A percentile compares a stretch with the other conserved stretches of the same genome.
Evolutionary conservation across 305 asterid genomes (phyloP).

Genomic region (Fraxinus sp.): DNA sequence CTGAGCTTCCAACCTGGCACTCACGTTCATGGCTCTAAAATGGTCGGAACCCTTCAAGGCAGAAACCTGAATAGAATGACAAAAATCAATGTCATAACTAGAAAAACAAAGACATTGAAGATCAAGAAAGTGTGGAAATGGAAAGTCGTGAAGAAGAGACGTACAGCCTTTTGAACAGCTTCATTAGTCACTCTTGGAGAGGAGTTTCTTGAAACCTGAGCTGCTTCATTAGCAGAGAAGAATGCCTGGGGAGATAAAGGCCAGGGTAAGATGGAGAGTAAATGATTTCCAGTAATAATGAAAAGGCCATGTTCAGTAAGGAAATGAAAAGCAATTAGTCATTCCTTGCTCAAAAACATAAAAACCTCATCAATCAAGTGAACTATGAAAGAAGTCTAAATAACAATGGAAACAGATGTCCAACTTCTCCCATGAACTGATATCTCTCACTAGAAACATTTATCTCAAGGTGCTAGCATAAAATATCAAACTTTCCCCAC

Average conservation of each 20-base stretch:
- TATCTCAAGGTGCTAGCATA: not conserved
- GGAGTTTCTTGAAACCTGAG: conserved; percentile 51
- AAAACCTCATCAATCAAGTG: not conserved
- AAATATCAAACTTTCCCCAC: not conserved
- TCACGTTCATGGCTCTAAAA: conserved; percentile 46
- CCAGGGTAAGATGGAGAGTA: conserved; percentile 15
- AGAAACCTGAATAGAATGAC: conserved; percentile 44
- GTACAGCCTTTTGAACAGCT: conserved; percentile 59
- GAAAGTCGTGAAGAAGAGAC: conserved; percentile 19
- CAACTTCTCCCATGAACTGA: not conserved
- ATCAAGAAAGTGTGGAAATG: conserved; percentile 7
- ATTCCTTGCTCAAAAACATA: not conserved
- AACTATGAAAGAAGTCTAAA: not conserved
- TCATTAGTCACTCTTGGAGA: conserved; percentile 51
- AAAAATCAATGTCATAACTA: conserved; percentile 2
- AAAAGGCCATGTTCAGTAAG: not conserved
- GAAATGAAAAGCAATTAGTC: not conserved
- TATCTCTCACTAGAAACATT: not conserved
- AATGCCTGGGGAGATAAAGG: conserved; percentile 37
- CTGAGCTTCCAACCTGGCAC: conserved; percentile 55
- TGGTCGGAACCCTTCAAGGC: conserved; percentile 50
- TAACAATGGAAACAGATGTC: not conserved
- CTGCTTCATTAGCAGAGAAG: conserved; percentile 46
- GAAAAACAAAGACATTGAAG: not conserved
- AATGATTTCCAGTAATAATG: conserved; percentile 11